Conservation (phyloP, 805 yeast species). For the Aciculoconidium aculeatum region DNA sequence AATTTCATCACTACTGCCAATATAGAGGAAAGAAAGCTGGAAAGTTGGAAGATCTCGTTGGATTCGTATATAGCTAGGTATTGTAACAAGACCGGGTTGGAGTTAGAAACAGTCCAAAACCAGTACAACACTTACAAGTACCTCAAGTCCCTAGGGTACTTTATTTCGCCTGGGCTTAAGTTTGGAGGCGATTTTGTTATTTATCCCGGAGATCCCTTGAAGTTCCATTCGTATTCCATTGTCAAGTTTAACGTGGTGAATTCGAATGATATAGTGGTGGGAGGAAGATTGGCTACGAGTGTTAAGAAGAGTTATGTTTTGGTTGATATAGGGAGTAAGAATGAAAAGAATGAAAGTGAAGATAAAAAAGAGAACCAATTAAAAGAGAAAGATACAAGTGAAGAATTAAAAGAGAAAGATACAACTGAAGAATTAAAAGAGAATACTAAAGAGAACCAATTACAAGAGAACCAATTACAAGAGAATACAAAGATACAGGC, state of each 20-base stretch:
- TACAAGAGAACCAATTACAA: too few species aligned
- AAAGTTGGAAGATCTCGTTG: neutral
- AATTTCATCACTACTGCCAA: slow-evolving; percentile 6
- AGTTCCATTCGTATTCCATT: slow-evolving; percentile 83
- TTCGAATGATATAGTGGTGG: slow-evolving; percentile 57
- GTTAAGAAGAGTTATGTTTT: slow-evolving; percentile 83
- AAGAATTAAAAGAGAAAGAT: slow-evolving; percentile 9
- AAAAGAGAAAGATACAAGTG: slow-evolving; percentile 10
- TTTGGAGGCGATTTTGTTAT: slow-evolving; percentile 88
- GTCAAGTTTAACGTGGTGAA: slow-evolving; percentile 54
- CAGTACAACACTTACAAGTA: slow-evolving; percentile 27
- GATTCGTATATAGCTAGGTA: too few species aligned
- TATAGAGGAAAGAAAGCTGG: neutral
- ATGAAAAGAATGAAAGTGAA: slow-evolving; percentile 5
- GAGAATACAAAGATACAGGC: slow-evolving; percentile 29
- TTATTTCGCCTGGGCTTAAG: slow-evolving; percentile 75
- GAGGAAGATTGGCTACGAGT: slow-evolving; percentile 90
- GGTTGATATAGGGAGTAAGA: slow-evolving; percentile 27
- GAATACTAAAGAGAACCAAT: too few species aligned
- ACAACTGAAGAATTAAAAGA: slow-evolving; percentile 1
- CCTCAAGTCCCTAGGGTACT: slow-evolving; percentile 43
- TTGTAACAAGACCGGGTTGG: too few species aligned
- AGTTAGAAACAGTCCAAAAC: too few species aligned
- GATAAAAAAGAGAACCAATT: slow-evolving; percentile 2
- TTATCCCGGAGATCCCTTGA: slow-evolving; percentile 91